Percentiles rank a stretch among this genome's conserved stretches.
Conservation (phyloP, 2,329 filamentous ascomycete genomes). For the Fusarium secorum region DNA sequence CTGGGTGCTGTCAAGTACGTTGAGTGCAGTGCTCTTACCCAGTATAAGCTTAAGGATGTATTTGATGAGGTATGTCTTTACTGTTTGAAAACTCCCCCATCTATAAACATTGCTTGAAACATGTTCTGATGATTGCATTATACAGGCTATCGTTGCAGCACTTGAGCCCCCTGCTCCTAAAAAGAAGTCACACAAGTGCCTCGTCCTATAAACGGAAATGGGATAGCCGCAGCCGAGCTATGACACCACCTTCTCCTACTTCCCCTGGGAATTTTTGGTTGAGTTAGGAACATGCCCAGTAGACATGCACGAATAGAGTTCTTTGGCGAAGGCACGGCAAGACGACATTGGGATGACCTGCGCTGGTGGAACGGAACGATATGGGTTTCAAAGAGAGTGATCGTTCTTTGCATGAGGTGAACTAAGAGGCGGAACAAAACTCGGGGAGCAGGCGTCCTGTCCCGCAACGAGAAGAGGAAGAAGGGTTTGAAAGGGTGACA, state of each 20-base stretch:
- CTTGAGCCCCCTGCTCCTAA: constrained; percentile 87
- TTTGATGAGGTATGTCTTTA: constrained; percentile 86
- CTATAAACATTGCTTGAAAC: neutral
- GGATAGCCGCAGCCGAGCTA: constrained; percentile 13
- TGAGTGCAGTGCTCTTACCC: constrained; percentile 96
- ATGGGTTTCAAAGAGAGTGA: constrained; percentile 14
- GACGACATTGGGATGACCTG: constrained; percentile 21
- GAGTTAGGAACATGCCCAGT: constrained; percentile 19
- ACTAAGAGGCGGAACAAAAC: constrained; percentile 37
- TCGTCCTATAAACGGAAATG: constrained; percentile 64
- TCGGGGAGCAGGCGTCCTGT: constrained; percentile 35
- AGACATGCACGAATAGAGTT: constrained; percentile 27
- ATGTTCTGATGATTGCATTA: constrained; percentile 34
- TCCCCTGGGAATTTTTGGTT: constrained; percentile 24
- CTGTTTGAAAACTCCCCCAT: neutral
- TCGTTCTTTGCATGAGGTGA: constrained; percentile 29
- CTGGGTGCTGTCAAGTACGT: constrained; percentile 98
- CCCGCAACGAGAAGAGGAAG: constrained; percentile 29
- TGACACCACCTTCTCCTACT: constrained; percentile 11
- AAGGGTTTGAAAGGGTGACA: constrained; percentile 16
- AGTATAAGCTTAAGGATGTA: constrained; percentile 98
- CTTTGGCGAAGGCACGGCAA: constrained; percentile 23
- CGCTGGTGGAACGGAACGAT: constrained; percentile 19
- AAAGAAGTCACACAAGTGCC: constrained; percentile 76
- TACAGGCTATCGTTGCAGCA: constrained; percentile 93